Evolutionary conservation across 1,139 yeast genomes (phyloP), one percentile per base, ranked within the genome.

Genomic region (Sugiyamaella novakii): DNA sequence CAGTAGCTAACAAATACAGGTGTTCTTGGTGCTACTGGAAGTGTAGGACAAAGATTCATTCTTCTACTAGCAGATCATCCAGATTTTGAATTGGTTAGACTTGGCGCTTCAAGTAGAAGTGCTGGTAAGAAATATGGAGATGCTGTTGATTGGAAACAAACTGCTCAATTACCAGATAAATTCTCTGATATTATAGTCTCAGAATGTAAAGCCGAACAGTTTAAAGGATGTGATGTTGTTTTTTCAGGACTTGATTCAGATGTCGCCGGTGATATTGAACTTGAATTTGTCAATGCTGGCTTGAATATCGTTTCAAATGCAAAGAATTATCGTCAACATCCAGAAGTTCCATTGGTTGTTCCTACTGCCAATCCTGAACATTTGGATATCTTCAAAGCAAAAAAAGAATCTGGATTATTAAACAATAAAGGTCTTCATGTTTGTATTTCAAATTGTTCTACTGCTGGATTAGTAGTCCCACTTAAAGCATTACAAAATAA

Each of bases 361-460:
- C 98, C 99, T 45, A 89, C 92, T 55, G 95, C 88, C 53, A 92
- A 92, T 73, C 83, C 96, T n/a, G 95, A 88, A 59, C 99, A 92
- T 69, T 74, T 92, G 62, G 82, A 82, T 33, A 80, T 92, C 50
- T 79, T 91, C 51, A 85, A 81, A 62, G 76, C 71, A 47, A 83
- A 86, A 42, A 72, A 73, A 60, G 74, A 77, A 10, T 17, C 36
- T 5, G 72, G 73, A 12, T 34, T 34, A 11, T 14, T 39, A n/a
- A 83, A 83, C 43, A 81, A 75, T 61, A 82, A 83, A 46, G 99
- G 98, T 35, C 87, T 79, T 70, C 84, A 88, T 61, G 83, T 92
- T 45, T 92, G 98, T 74, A 92, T 92, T 65, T 91, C 98, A 52
- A 92, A 92, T 76, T 92, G 99, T 73, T 89, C 98, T 39, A 92